Evolutionary conservation across 2,329 filamentous ascomycete species (phyloP).

Genomic region (Apiospora marii): DNA sequence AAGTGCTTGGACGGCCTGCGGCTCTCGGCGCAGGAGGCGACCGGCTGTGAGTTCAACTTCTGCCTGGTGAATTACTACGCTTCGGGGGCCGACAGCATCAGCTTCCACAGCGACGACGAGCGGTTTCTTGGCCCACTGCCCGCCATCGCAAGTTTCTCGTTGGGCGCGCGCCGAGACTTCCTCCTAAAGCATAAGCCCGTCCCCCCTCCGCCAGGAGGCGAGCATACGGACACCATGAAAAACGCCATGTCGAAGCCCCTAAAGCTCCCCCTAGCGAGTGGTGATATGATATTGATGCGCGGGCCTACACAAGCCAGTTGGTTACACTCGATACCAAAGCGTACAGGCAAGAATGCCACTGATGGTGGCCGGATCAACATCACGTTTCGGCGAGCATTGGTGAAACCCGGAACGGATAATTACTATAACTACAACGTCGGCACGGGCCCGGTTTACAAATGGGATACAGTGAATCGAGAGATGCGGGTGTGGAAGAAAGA

Average conservation of each 20-base stretch:
- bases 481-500: constrained; percentile 50
- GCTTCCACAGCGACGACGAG: constrained; percentile 84
- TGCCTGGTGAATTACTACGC: constrained; percentile 86
- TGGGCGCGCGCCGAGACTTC: constrained; percentile 78
- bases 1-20: constrained; percentile 72
- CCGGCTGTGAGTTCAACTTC: constrained; percentile 76
- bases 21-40: constrained; percentile 68
- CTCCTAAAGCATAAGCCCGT: constrained; percentile 79
- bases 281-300: constrained; percentile 83
- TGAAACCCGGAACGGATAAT: constrained; percentile 78
- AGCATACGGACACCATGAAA: constrained; percentile 35
- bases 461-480: constrained; percentile 65
- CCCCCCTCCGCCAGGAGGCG: constrained; percentile 36
- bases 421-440: constrained; percentile 88
- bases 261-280: constrained; percentile 65
- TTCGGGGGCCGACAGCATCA: constrained; percentile 78
- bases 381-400: constrained; percentile 76
- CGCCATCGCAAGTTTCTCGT: constrained; percentile 76
- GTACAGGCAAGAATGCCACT: constrained; percentile 68
- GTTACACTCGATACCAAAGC: constrained; percentile 81
- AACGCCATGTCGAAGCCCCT: constrained; percentile 50
- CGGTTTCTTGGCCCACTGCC: constrained; percentile 74
- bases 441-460: constrained; percentile 70
- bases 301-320: constrained; percentile 78
- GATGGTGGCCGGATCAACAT: constrained; percentile 78